Evolutionary conservation across 352 stramenopile genomes (phyloP).

Genomic region (Globisporangium mamillatum): DNA sequence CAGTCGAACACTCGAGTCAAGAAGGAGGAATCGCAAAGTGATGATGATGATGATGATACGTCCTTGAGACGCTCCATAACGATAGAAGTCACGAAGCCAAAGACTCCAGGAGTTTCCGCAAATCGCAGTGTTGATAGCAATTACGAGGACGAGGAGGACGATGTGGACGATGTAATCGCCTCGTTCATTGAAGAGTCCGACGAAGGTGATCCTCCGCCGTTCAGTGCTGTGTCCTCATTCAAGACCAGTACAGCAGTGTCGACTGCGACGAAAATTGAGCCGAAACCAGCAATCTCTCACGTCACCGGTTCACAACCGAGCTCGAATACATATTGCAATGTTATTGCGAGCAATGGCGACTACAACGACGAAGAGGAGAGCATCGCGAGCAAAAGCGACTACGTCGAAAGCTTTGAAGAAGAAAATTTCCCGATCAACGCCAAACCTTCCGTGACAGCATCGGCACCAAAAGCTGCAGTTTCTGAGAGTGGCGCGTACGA

Average conservation of each 20-base stretch:
- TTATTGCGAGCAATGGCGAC: conserved; percentile 19
- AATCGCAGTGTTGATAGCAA: conserved; percentile 11
- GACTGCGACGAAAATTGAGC: background rate
- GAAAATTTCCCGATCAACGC: background rate
- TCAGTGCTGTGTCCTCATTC: conserved; percentile 4
- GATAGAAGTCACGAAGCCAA: background rate
- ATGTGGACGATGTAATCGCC: conserved; percentile 12
- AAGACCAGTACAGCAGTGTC: background rate
- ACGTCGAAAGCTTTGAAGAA: conserved; percentile 18
- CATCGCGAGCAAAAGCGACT: conserved; percentile 34
- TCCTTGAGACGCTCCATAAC: background rate
- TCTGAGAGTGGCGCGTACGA: conserved; percentile 50
- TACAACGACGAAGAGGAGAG: conserved; percentile 23
- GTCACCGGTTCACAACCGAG: background rate
- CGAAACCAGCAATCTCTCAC: background rate
- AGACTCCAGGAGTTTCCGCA: background rate
- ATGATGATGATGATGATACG: background rate
- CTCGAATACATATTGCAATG: background rate
- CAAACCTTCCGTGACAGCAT: background rate
- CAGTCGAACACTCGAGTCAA: background rate
- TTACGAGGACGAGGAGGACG: conserved; percentile 11
- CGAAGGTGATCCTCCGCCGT: conserved; percentile 16
- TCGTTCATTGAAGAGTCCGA: conserved; percentile 20
- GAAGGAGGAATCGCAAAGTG: conserved; percentile 10
- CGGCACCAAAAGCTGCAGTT: conserved; percentile 7